A percentile compares a stretch with the other conserved stretches of the same genome.
phyloP scores from a whole-genome alignment of 2,329 filamentous ascomycete genomes.

The Penicillium sp. region DNA sequence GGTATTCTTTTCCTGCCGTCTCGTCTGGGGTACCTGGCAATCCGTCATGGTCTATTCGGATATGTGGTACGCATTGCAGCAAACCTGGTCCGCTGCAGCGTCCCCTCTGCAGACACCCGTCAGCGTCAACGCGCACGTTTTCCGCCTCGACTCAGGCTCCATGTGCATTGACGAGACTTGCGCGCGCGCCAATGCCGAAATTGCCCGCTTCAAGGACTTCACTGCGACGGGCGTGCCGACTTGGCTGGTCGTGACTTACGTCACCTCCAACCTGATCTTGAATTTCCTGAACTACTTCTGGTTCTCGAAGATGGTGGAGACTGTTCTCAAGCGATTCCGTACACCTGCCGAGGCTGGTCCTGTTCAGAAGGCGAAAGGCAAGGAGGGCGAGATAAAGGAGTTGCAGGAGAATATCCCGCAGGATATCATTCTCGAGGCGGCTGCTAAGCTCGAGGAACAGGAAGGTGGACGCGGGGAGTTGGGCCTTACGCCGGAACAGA shows the following conservation, averaged over 20 bases:
- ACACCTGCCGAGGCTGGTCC: slow-evolving; percentile 24
- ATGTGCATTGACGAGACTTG: slow-evolving; percentile 46
- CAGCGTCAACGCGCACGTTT: slow-evolving; percentile 39
- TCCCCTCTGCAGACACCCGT: slow-evolving; percentile 32
- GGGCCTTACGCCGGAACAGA: slow-evolving; percentile 16
- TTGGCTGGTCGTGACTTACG: slow-evolving; percentile 64
- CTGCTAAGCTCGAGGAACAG: slow-evolving; percentile 31
- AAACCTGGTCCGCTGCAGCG: slow-evolving; percentile 40
- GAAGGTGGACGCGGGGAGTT: slow-evolving; percentile 33
- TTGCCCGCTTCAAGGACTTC: slow-evolving; percentile 54
- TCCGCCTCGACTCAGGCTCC: slow-evolving; percentile 31
- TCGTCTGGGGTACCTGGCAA: slow-evolving; percentile 67
- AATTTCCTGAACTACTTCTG: slow-evolving; percentile 68
- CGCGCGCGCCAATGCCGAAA: slow-evolving; percentile 47
- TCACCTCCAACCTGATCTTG: slow-evolving; percentile 62
- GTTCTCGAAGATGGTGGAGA: slow-evolving; percentile 71
- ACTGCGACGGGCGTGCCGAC: slow-evolving; percentile 52
- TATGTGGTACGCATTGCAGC: slow-evolving; percentile 58
- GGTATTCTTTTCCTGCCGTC: slow-evolving; percentile 65
- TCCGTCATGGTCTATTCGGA: slow-evolving; percentile 63
- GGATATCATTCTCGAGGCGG: slow-evolving; percentile 40
- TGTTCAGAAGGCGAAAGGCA: slow-evolving; percentile 15
- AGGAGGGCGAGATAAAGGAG: slow-evolving; percentile 28
- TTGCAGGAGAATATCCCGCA: slow-evolving; percentile 29
- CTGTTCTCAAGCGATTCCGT: slow-evolving; percentile 65